Percentiles rank a stretch among this genome's conserved stretches.
Evolutionary conservation across 2,329 filamentous ascomycete genomes (phyloP).

Genomic region (Nemania bipapillata): DNA sequence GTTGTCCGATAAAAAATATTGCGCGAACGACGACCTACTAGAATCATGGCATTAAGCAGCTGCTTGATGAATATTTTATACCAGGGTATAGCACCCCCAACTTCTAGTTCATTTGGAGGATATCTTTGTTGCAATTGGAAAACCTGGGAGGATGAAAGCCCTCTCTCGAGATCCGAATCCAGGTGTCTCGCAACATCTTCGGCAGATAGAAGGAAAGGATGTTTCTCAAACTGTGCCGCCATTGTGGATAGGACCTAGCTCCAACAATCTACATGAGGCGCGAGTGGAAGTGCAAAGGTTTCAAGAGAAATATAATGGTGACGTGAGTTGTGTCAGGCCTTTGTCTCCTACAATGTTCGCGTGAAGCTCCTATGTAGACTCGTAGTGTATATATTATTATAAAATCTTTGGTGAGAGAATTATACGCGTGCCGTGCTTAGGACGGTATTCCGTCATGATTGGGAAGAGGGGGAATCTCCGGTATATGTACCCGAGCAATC

Average conservation of each 20-base stretch:
- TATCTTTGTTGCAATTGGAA: constrained; percentile 67
- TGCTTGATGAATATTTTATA: constrained; percentile 78
- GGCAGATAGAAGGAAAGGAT: constrained; percentile 70
- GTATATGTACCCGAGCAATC: constrained; percentile 33
- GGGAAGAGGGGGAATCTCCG: constrained; percentile 19
- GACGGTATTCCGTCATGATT: neutral
- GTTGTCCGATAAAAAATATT: neutral
- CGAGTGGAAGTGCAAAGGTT: constrained; percentile 23
- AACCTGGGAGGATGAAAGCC: constrained; percentile 71
- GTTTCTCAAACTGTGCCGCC: constrained; percentile 62
- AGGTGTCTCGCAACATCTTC: constrained; percentile 72
- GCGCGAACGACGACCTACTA: constrained; percentile 59
- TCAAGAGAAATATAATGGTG: constrained; percentile 35
- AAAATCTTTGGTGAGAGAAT: neutral
- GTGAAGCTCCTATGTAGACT: neutral
- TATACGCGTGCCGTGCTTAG: neutral
- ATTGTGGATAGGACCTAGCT: constrained; percentile 50
- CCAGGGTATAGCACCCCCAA: constrained; percentile 74
- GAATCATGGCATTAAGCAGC: constrained; percentile 80
- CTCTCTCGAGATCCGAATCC: constrained; percentile 72
- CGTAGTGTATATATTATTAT: neutral
- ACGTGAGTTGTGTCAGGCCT: neutral
- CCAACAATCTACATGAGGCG: constrained; percentile 24
- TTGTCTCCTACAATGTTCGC: constrained; percentile 1
- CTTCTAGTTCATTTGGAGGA: constrained; percentile 76